phyloP scores from a whole-genome alignment of 2,329 filamentous ascomycete species.

The Fusarium sulawesiense region DNA sequence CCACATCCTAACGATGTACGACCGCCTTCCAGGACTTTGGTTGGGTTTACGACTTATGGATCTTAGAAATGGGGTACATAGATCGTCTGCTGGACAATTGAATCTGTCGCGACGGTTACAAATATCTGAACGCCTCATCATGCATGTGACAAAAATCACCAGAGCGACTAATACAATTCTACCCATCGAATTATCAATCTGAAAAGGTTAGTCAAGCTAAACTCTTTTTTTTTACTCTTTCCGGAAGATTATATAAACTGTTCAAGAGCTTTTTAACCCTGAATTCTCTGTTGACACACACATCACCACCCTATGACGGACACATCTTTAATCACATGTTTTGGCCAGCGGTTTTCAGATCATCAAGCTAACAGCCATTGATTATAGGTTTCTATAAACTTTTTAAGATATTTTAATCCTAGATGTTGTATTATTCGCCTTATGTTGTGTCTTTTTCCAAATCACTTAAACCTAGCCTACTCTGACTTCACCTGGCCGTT shows the following conservation, averaged over 20 bases:
- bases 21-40: constrained; percentile 56
- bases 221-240: constrained; percentile 38
- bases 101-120: constrained; percentile 50
- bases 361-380: constrained; percentile 54
- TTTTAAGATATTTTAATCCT: constrained; percentile 14
- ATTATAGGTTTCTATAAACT: constrained; percentile 34
- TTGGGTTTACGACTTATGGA: constrained; percentile 59
- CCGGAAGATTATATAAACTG: constrained; percentile 65
- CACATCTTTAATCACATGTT: constrained; percentile 28
- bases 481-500: background rate
- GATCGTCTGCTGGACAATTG: constrained; percentile 60
- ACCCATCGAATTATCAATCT: constrained; percentile 7
- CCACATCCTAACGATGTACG: constrained; percentile 52
- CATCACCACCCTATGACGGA: constrained; percentile 70
- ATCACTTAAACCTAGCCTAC: background rate
- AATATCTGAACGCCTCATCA: constrained; percentile 41
- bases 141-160: constrained; percentile 41
- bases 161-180: constrained; percentile 22
- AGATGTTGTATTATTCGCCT: constrained; percentile 30
- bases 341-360: constrained; percentile 44
- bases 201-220: constrained; percentile 59
- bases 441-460: constrained; percentile 2
- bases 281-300: constrained; percentile 68
- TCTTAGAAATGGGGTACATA: constrained; percentile 58
- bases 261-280: constrained; percentile 78